Evolutionary conservation across 495 filamentous ascomycete species (phyloP), one percentile per base, ranked within the genome.

Genomic region (Penicillium pancosmium): DNA sequence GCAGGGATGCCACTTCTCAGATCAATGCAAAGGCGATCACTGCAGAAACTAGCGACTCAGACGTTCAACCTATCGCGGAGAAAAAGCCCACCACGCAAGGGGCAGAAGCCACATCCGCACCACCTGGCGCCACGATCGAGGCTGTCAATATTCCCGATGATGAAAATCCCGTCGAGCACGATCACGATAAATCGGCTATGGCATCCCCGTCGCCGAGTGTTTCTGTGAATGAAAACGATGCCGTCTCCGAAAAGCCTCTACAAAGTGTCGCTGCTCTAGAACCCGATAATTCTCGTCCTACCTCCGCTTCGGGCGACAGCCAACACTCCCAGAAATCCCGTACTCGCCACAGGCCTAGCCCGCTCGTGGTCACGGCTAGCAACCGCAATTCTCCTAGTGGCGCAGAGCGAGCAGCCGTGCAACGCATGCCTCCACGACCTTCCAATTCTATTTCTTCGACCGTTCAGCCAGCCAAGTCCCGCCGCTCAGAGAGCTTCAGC

Each of bases 331-430:
- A 71, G 43, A 54, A 53, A 35, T 73, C 73, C 23, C 69, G 71
- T 18, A 61, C 59, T 35, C 67, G 61, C 35, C 61, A 61, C 40
- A 67, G 57, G 34, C 67, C 73, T 12, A 70, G 57, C 50, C 68
- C 74, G 11, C 61, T 73, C 46, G 52, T 64, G 12, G 54, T 70
- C 27, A 54, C 64, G 9, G 49, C 50, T 38, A 61, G 61, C 18
- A 68, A 65, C 56, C 68, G 54, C 63, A 70, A 57, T 57, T 63
- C 58, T 59, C 60, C 64, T 46, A 62, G 53, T 18, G 62, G 61
- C 15, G 79, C 40, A 25, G 46, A 84, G 59, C 78, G 80, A 54
- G 81, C 79, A 21, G 74, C 78, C 19, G 80, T 84, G 27, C 82
- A 84, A 62, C 74, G 82, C 34, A 68, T 85, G 38, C 52, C 70